Evolutionary conservation across 306 rosid genomes (phyloP), one percentile per base, ranked within the genome.

Genomic region (Crotalaria pallida): DNA sequence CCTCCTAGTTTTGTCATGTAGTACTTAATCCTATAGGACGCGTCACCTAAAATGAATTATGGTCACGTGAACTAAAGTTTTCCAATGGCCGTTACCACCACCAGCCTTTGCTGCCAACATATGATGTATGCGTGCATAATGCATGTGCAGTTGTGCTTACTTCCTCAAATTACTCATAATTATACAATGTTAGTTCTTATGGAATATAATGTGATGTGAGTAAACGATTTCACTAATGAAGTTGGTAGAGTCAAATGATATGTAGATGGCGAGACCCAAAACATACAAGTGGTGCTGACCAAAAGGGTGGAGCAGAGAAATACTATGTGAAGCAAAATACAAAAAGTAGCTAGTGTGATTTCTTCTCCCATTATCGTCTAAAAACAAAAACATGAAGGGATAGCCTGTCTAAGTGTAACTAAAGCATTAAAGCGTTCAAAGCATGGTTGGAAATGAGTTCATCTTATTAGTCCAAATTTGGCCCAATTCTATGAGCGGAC

Each of bases 41-140:
- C 50, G 67, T 53, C 58, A 60, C 64, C 74, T 48, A 56, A 50
- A 57, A 64, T 58, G 65, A 40, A 69, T 70, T 75, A 75, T 70
- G 45, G 60, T 74, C 80, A 45, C 58, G 79, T 49, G 71, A 66
- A 52, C 80, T 15, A 62, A 55, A 33, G n/a, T 74, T 61, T 74
- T 59, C 36, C 1, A 47, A 69, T 13, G 8, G 6, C 29, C 47
- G 31, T 41, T 27, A 11, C 56, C 69, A 58, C 55, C 22, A 65
- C 60, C 41, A 47, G 26, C 0, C 10, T 26, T 53, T 16, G 26
- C 53, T 60, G 23, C 11, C 26, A 26, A n/a, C 10, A 19, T 31
- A 49, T 49, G 13, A 10, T 45, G 27, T 16, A 21, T 31, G 33
- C 22, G 10, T 41, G 56, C 55, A 2, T 23, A n/a, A 67, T 62